Evolutionary conservation across 192 early-diverging fungal species (phyloP), one percentile per base, ranked within the genome.

Genomic region (Coemansia sp.): DNA sequence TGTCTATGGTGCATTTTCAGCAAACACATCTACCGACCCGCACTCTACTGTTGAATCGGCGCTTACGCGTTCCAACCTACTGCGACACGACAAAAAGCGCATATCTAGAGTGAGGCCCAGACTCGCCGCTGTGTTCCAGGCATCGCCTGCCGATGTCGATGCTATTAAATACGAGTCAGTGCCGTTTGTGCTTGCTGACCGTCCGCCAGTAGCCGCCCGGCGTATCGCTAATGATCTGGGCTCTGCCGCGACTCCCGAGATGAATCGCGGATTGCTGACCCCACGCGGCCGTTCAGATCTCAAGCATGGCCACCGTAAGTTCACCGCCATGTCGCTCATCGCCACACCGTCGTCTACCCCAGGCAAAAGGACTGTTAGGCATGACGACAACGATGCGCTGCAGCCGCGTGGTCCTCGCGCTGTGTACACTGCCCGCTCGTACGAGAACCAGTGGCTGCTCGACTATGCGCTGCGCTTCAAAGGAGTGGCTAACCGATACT

Each of bases 401-500:
- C 67, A 64, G 34, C 78, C 78, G 4, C 74, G 74, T 1, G 78
- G 78, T 4, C 78, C 69, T 15, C 73, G 74, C 2, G 80, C 75
- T 5, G 27, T 64, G 29, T 74, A 64, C 7, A 29, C 65, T 23
- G 75, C 80, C n/a, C 70, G 80, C 44, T 82, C 80, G 36, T 82
- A 82, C 39, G 80, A 82, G 69, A 77, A 23, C 67, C 75, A 82
- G 69, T 82, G 80, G 80, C 57, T 82, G 61, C 73, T 82, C 0
- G 72, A 77, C 37, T 62, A 55, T 2, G 48, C 68, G 0, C 62
- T 71, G 36, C 8, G 36, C 34, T 69, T 74, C 55, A 72, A 77
- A 50, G 69, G 42, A 23, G 29, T 48, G 27, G 65, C 67, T 31
- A 82, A 82, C 32, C 41, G 53, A 6, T 64, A 34, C n/a, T 82